A percentile compares a stretch with the other conserved stretches of the same genome.
Conservation (phyloP, 1,284 basidiomycete species). For the Ustilago bromivora region DNA sequence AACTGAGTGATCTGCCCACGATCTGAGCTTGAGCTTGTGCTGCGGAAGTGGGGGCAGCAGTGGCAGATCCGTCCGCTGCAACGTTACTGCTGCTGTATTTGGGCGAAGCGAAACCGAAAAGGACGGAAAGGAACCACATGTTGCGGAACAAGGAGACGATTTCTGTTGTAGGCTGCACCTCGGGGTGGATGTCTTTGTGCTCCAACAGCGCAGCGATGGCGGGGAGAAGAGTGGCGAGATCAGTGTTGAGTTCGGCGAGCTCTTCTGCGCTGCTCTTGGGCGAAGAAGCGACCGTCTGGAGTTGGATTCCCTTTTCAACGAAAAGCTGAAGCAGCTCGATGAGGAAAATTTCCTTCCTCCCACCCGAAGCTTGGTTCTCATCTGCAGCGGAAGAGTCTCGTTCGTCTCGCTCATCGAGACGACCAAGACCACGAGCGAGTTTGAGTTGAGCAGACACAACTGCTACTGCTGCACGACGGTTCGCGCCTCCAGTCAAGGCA, state of each 20-base stretch:
- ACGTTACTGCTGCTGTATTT: slow-evolving; percentile 29
- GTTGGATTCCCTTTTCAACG: slow-evolving; percentile 88
- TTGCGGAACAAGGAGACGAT: slow-evolving; percentile 88
- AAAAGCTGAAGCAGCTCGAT: slow-evolving; percentile 86
- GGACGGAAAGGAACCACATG: slow-evolving; percentile 90
- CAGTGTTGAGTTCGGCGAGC: slow-evolving; percentile 57
- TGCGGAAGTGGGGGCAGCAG: slow-evolving; percentile 63
- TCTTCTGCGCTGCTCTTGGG: slow-evolving; percentile 58
- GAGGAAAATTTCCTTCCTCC: slow-evolving; percentile 75
- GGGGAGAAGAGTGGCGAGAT: slow-evolving; percentile 75
- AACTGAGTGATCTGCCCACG: slow-evolving; percentile 73
- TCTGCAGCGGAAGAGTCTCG: slow-evolving; percentile 75
- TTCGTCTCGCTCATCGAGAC: slow-evolving; percentile 47
- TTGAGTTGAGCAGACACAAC: slow-evolving; percentile 60
- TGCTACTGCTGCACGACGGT: slow-evolving; percentile 64
- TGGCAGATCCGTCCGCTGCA: slow-evolving; percentile 19
- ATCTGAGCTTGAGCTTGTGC: slow-evolving; percentile 83
- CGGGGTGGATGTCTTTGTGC: slow-evolving; percentile 80
- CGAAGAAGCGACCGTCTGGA: slow-evolving; percentile 81
- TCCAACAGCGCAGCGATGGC: slow-evolving; percentile 90
- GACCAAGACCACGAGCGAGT: slow-evolving; percentile 54
- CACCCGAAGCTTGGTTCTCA: slow-evolving; percentile 78
- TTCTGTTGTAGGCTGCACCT: slow-evolving; percentile 75
- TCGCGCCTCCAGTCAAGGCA: slow-evolving; percentile 70
- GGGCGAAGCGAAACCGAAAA: slow-evolving; percentile 77